Conservation (phyloP, 108 stramenopile genomes). For the Fistulifera pelliculosa region DNA sequence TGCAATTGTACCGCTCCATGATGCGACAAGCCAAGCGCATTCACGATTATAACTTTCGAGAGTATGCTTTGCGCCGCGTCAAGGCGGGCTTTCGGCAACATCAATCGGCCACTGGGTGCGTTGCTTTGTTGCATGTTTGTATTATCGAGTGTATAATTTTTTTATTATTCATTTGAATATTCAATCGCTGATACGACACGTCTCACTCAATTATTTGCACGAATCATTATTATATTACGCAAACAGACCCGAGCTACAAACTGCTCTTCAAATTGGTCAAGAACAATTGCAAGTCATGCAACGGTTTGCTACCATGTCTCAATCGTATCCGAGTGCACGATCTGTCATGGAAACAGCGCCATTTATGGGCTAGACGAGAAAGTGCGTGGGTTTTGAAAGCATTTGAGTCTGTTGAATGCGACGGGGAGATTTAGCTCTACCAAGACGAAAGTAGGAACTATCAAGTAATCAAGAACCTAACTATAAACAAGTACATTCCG, state of each 20-base stretch:
- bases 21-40: constrained; percentile 64
- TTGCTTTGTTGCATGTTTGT: too few relatives aligned
- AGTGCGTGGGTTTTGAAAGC: too few relatives aligned
- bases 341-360: constrained; percentile 67
- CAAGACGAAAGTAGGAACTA: too few relatives aligned
- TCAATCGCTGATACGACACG: too few relatives aligned
- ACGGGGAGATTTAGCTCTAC: too few relatives aligned
- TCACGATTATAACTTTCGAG: constrained; percentile 80
- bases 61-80: constrained; percentile 60
- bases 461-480: too few relatives aligned
- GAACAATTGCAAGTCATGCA: constrained; percentile 57
- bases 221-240: constrained; percentile 3
- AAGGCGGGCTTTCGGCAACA: constrained; percentile 60
- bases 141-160: too few relatives aligned
- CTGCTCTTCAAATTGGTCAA: constrained; percentile 49
- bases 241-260: neutral
- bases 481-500: too few relatives aligned
- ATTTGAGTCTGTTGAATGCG: too few relatives aligned
- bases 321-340: constrained; percentile 58
- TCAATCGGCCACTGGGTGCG: constrained; percentile 59
- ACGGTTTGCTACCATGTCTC: constrained; percentile 53
- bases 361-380: too few relatives aligned
- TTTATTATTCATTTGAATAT: too few relatives aligned
- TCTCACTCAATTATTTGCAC: neutral
- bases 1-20: constrained; percentile 52